Evolutionary conservation across 2,329 filamentous ascomycete genomes (phyloP), one percentile per base, ranked within the genome.

Genomic region (Apiospora koreana): DNA sequence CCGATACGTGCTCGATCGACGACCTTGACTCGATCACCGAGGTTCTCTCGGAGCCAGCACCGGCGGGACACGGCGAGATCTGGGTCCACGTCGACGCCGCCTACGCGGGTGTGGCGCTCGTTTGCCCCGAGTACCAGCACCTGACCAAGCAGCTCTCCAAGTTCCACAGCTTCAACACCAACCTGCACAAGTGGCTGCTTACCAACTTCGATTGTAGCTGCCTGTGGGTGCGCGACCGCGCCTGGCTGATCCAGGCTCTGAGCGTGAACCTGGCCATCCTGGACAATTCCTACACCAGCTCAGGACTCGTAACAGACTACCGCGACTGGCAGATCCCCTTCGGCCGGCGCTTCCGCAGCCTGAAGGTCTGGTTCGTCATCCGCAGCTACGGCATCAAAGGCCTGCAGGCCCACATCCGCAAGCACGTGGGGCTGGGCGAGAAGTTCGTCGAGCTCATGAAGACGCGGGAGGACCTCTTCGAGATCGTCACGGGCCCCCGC

Each of bases 241-340:
- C 85, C 69, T 91, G 94, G 81, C 88, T 98, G n/a, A 94, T 92
- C 58, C 87, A 91, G 72, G 93, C 94, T 0, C 87, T 97, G 54
- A 91, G 89, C 77, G 92, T 96, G 78, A 92, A 92, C 21, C 93
- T 93, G 0, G 87, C 92, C 5, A 98, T 97, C 83, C 89, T 98
- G 38, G 82, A 91, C 73, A 98, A 98, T 81, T 84, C 89, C 4
- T 94, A 91, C 83, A 93, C 92, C 3, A 94, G 96, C 75, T 89
- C 87, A 46, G 94, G 94, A 0, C 87, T 95, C 1, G 95, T 98
- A 0, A 97, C 94, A 31, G 95, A 98, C 81, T 98, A 97, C 84
- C 90, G 95, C 65, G 95, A 98, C 85, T 98, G 95, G 95, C 94
- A 97, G 83, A 97, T 98, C 76, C 94, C 95, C 0, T 90, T 98